Base-by-base conservation (phyloP, 1,284 basidiomycete species). In the Melampsora larici-populina region DNA sequence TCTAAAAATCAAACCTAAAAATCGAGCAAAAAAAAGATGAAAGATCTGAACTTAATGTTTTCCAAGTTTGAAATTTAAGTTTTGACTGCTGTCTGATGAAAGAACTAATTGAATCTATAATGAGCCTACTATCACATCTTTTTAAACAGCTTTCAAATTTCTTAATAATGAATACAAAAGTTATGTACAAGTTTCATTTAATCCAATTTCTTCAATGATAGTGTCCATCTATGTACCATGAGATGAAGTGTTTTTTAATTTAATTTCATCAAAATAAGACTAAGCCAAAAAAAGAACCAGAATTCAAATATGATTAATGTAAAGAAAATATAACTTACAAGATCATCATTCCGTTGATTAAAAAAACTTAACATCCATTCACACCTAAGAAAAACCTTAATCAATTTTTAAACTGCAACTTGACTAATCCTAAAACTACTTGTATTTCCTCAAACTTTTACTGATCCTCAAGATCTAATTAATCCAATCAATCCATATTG, bases 271-370 rank as follows among this genome's bases (percentile, higher is more conserved):
- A 43, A 49, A n/a, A n/a, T n/a, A 67, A 1, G 66, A 62, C 33
- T 74, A 62, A 18, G 31, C 62, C 65, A 49, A 74, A 55, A 74
- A 74, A 62, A 66, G n/a, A n/a, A n/a, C n/a, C n/a, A n/a, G 31
- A 24, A 31, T 7, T 11, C n/a, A 18, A 31, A n/a, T n/a, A n/a
- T n/a, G n/a, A n/a, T n/a, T n/a, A n/a, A n/a, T n/a, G n/a, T n/a
- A n/a, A n/a, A n/a, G 33, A 33, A 3, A 24, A 60, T 1, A 9
- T n/a, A 17, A 17, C 64, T 66, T 18, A 74, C 72, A 18, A 74
- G 63, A 46, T 74, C 72, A 58, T 74, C 72, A 51, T 67, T 67
- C 72, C 72, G 66, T 24, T 46, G 18, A 31, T 36, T 24, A 7
- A 65, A 49, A 11, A 26, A 6, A 64, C 2, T 31, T 21, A 49